These are phyloP conservation scores for Podospora fimiseda DNA, from an alignment of 495 filamentous ascomycete species.

Conservation along the genomic window DNA sequence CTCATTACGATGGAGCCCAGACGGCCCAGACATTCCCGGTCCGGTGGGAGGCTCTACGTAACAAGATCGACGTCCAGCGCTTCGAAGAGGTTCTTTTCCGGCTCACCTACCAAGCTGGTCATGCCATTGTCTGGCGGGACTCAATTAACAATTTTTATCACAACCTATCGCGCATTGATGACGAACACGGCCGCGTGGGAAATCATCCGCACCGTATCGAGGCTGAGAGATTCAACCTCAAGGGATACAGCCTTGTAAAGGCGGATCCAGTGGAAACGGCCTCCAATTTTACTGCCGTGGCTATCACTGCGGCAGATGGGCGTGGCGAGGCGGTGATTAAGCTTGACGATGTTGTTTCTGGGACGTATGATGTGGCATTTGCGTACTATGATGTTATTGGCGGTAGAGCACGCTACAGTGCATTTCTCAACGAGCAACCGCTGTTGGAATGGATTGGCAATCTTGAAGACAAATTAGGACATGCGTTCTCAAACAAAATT, in stretches of 20 bases:
- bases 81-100: constrained; percentile 53
- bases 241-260: constrained; percentile 44
- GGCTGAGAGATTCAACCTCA: constrained; percentile 55
- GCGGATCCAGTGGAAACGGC: constrained; percentile 53
- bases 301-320: constrained; percentile 36
- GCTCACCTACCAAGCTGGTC: constrained; percentile 59
- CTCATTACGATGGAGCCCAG: constrained; percentile 56
- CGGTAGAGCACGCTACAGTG: background rate
- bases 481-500: background rate
- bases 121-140: constrained; percentile 65
- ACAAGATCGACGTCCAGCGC: constrained; percentile 54
- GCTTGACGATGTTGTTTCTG: constrained; percentile 39
- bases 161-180: constrained; percentile 53
- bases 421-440: background rate
- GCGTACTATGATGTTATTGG: constrained; percentile 55
- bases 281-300: constrained; percentile 27
- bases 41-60: constrained; percentile 49
- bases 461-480: background rate
- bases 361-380: constrained; percentile 56
- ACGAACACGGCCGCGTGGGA: constrained; percentile 47
- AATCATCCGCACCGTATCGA: constrained; percentile 58
- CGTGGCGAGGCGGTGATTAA: constrained; percentile 42
- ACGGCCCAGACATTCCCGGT: constrained; percentile 52
- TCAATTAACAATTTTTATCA: constrained; percentile 55
- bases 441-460: background rate